Evolutionary conservation across 331 rosid genomes (phyloP), one percentile per base, ranked within the genome.

Genomic region (Ulmus americana): DNA sequence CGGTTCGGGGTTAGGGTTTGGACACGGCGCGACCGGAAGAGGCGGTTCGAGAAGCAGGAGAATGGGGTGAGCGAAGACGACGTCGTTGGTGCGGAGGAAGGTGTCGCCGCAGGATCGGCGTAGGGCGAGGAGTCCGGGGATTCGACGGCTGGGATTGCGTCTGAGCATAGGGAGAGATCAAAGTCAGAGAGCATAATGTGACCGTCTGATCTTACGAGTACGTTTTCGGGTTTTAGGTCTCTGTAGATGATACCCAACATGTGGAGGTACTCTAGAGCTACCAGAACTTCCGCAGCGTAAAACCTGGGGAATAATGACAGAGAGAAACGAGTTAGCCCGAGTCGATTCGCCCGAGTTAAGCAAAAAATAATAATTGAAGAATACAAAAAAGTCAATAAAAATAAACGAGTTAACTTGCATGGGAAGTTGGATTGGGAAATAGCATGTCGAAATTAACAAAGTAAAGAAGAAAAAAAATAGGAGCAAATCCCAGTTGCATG

Each of bases 141-240:
- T 46, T 94, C 97, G 14, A 94, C 95, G 74, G 86, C 91, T 7
- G 98, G 91, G 84, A 84, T 81, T 45, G 98, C 95, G 42, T 87
- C 76, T 0, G 95, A 85, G 68, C 95, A 85, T 0, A 94, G 68
- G 0, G 97, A 94, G 15, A 94, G 91, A 76, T 94, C 98, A 13
- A 94, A 94, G 65, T 94, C 98, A 3, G 98, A 89, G 65, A 94
- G 88, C 98, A 94, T 94, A 84, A 94, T 89, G 71, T 94, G 98
- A 79, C 98, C 98, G 83, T 94, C 98, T 1, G 98, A 89, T 85
- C 95, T 80, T 47, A 94, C 97, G 8, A 94, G 79, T 72, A 94
- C 98, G 75, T 94, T 94, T 67, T 94, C 98, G 0, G 98, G 98
- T 65, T 94, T 94, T 5, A 94, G 73, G 77, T 94, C 97, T 49